A percentile compares a stretch with the other conserved stretches of the same genome.
Evolutionary conservation across 441 rosid genomes (phyloP).

Genomic region (Pelargonium fulgidum): DNA sequence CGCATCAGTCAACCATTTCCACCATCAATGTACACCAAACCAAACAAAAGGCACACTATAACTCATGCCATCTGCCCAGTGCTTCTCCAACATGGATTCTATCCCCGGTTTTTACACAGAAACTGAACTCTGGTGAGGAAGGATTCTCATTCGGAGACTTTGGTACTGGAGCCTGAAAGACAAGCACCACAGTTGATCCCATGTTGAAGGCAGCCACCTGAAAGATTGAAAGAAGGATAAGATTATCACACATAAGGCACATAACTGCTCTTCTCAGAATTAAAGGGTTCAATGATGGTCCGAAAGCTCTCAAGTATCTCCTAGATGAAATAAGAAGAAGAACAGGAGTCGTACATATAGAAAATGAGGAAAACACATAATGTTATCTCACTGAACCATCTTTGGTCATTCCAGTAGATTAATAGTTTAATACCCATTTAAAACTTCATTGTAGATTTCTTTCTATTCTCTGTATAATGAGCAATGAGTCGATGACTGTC

Average conservation of each 20-base stretch:
- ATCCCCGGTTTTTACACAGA: constrained; percentile 52
- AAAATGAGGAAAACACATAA: not conserved
- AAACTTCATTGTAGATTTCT: not conserved
- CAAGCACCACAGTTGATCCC: constrained; percentile 91
- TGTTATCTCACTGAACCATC: not conserved
- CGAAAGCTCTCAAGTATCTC: not conserved
- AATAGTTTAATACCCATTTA: not conserved
- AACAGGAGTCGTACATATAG: not conserved
- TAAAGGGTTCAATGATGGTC: not conserved
- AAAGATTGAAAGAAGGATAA: constrained; percentile 19
- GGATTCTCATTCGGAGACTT: constrained; percentile 28
- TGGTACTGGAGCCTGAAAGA: constrained; percentile 71
- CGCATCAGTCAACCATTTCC: not conserved
- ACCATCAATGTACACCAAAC: not conserved
- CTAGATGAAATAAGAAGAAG: not conserved
- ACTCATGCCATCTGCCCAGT: constrained; percentile 56
- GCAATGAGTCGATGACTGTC: not conserved
- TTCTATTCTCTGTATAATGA: not conserved
- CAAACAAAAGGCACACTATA: constrained; percentile 9
- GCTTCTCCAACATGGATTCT: constrained; percentile 72
- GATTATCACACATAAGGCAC: not conserved
- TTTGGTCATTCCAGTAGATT: not conserved
- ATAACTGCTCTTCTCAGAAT: not conserved
- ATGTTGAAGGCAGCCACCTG: constrained; percentile 84
- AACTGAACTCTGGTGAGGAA: constrained; percentile 51